These are phyloP conservation scores for Aquilaria yunnanensis DNA, from an alignment of 345 rosid genomes.

Conservation along the genomic window DNA sequence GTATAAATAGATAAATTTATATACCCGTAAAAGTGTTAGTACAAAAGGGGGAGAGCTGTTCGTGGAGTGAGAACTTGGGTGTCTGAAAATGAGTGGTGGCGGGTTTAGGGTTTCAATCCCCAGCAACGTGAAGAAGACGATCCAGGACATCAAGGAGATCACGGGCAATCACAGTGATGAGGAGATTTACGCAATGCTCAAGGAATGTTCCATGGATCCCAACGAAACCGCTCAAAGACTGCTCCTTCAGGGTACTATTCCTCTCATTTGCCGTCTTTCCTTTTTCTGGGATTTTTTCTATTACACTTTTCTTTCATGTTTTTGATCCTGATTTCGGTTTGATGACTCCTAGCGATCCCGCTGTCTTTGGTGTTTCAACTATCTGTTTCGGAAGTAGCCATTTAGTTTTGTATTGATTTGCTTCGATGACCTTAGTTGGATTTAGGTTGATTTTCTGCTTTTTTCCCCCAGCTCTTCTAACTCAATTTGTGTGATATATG, in stretches of 20 bases:
- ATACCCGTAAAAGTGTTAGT: too few species aligned
- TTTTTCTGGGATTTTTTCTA: constrained; percentile 6
- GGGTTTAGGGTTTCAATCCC: constrained; percentile 80
- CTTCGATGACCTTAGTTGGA: too few species aligned
- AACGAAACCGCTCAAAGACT: constrained; percentile 75
- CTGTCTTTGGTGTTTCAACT: background rate
- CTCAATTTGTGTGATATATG: background rate
- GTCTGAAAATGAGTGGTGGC: constrained; percentile 61
- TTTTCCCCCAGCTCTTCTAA: background rate
- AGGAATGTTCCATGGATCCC: constrained; percentile 91
- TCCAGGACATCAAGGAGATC: constrained; percentile 77
- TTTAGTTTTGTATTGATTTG: too few species aligned
- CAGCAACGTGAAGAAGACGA: constrained; percentile 47
- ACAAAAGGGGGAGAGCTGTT: constrained; percentile 14
- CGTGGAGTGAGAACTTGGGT: constrained; percentile 10
- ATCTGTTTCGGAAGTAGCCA: background rate
- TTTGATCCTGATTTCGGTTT: constrained; percentile 15
- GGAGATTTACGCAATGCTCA: constrained; percentile 91
- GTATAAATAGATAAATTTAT: too few species aligned
- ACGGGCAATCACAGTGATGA: constrained; percentile 76
- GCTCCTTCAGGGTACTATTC: constrained; percentile 48
- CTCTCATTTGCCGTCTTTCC: constrained; percentile 3
- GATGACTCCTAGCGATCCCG: background rate
- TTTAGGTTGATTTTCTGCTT: too few species aligned
- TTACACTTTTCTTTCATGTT: background rate